Conservation (phyloP, 2,329 filamentous ascomycete genomes). For the Hypomyces perniciosus region DNA sequence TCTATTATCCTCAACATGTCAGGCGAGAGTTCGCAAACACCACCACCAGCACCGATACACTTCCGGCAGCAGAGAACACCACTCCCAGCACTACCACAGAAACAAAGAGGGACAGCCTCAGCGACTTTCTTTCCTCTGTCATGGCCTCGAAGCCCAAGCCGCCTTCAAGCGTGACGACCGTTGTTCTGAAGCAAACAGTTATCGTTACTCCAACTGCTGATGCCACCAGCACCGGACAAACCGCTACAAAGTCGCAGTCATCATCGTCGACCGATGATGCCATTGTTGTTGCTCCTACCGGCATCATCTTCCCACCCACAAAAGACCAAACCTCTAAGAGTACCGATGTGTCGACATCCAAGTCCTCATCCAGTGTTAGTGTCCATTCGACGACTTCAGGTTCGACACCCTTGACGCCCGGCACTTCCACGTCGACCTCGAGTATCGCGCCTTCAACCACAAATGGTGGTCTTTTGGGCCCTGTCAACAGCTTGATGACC, state of each 20-base stretch:
- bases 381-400: neutral
- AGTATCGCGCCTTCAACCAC: neutral
- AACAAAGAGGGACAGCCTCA: slow-evolving; percentile 16
- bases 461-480: slow-evolving; percentile 18
- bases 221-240: slow-evolving; percentile 13
- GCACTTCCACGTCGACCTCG: neutral
- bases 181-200: slow-evolving; percentile 3
- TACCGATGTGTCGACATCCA: neutral
- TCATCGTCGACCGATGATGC: slow-evolving; percentile 10
- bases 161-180: slow-evolving; percentile 6
- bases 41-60: slow-evolving; percentile 28
- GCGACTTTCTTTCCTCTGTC: slow-evolving; percentile 21
- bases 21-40: slow-evolving; percentile 45
- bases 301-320: slow-evolving; percentile 16
- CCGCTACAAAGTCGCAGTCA: slow-evolving; percentile 12
- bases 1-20: slow-evolving; percentile 53
- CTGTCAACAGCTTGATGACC: slow-evolving; percentile 18
- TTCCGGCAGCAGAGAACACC: neutral
- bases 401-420: neutral
- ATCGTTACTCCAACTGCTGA: slow-evolving; percentile 6
- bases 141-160: neutral
- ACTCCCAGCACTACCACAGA: neutral
- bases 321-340: slow-evolving; percentile 1
- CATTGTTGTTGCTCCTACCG: slow-evolving; percentile 24
- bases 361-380: neutral